Base-by-base conservation (phyloP, 306 rosid species). In the Sindora glabra region DNA sequence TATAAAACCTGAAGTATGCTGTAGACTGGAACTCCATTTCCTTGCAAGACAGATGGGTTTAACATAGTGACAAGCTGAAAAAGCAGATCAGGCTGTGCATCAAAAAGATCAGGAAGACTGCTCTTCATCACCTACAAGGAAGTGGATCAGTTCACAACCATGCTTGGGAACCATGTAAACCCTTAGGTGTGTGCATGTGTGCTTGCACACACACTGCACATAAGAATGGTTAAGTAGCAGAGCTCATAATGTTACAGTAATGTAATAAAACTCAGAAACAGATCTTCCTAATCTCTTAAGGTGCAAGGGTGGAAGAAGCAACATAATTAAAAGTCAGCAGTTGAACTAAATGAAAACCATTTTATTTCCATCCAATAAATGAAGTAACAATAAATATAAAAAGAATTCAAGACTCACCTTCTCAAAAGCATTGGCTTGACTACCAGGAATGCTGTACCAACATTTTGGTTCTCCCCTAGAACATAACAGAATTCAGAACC, bases 381-480 rank as follows among this genome's bases (percentile, higher is more conserved):
- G 8, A 9, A 50, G 42, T 49, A 49, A 32, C 8, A 63, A 13
- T 5, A 71, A 23, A 65, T 65, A 61, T 32, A 67, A 65, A 24
- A 61, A 49, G 62, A 62, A 63, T 16, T 55, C 56, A 29, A 22
- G 18, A 52, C 42, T 64, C 75, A 91, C 98, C 95, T 92, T 80
- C 76, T 92, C 98, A 74, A 92, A 92, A 46, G 95, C 86, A 71
- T 39, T 41, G 25, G 96, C 95, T 74, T 86, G 83, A 74, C 73
- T 76, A 66, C 98, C 98, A 74, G 98, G 98, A 65, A 92, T 83
- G 56, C 98, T 92, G 77, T 92, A 92, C 98, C 98, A 92, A 71
- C 95, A 92, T 75, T 92, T 92, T 65, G 98, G 88, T 82, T 92
- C 98, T 68, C 98, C 98, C 98, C 98, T 91, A 67, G 58, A 76